Evolutionary conservation across 2,329 filamentous ascomycete species (phyloP).

Genomic region (Neopestalotiopsis sp.): DNA sequence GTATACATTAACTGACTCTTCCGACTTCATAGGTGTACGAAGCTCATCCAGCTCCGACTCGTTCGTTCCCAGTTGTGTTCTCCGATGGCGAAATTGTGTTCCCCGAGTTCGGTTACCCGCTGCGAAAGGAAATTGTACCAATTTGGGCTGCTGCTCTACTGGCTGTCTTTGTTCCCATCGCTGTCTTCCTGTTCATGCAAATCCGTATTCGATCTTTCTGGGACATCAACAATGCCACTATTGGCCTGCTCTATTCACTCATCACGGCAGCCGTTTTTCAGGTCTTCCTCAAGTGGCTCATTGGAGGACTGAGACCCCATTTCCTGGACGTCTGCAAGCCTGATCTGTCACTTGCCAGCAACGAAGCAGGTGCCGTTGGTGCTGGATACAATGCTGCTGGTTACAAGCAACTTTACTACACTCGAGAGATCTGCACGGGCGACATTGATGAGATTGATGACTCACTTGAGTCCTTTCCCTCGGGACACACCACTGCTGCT

Average conservation of each 20-base stretch:
- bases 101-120: conserved; percentile 73
- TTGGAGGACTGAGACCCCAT: conserved; percentile 74
- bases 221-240: conserved; percentile 73
- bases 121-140: conserved; percentile 73
- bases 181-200: conserved; percentile 68
- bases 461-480: conserved; percentile 72
- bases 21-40: conserved; percentile 57
- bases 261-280: conserved; percentile 77
- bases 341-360: conserved; percentile 47
- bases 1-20: conserved; percentile 10
- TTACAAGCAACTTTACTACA: conserved; percentile 68
- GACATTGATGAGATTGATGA: conserved; percentile 69
- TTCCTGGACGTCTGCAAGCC: conserved; percentile 75
- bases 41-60: conserved; percentile 67
- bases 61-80: conserved; percentile 74
- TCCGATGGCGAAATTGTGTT: conserved; percentile 70
- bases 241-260: conserved; percentile 70
- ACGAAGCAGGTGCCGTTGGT: conserved; percentile 44
- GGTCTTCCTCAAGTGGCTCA: conserved; percentile 77
- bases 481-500: conserved; percentile 74
- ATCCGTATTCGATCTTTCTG: conserved; percentile 71
- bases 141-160: conserved; percentile 74
- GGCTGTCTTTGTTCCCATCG: conserved; percentile 67
- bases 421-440: conserved; percentile 72
- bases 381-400: conserved; percentile 55